Conservation (phyloP, 2,329 filamentous ascomycete species). For the Nemania abortiva region DNA sequence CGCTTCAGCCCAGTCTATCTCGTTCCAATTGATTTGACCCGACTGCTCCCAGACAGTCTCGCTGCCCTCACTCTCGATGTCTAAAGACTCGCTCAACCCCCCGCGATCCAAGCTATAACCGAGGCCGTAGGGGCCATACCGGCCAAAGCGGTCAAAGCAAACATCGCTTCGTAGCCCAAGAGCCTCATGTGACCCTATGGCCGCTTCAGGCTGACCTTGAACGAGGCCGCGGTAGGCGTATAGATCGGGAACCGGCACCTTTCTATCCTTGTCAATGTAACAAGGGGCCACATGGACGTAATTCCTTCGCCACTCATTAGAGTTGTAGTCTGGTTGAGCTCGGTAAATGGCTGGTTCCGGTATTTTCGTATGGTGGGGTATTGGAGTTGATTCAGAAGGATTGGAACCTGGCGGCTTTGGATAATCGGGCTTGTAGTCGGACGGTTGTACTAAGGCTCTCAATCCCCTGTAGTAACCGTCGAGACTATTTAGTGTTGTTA, state of each 20-base stretch:
- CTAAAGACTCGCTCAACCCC: slow-evolving; percentile 77
- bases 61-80: slow-evolving; percentile 77
- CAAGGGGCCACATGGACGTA: slow-evolving; percentile 69
- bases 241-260: slow-evolving; percentile 69
- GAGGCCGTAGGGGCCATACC: slow-evolving; percentile 85
- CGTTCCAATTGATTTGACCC: slow-evolving; percentile 68
- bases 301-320: slow-evolving; percentile 65
- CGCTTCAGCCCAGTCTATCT: slow-evolving; percentile 66
- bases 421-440: slow-evolving; percentile 79
- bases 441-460: slow-evolving; percentile 72
- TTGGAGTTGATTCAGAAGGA: slow-evolving; percentile 39
- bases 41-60: slow-evolving; percentile 68
- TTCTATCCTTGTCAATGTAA: slow-evolving; percentile 71
- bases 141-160: slow-evolving; percentile 89
- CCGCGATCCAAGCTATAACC: slow-evolving; percentile 83
- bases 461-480: slow-evolving; percentile 85
- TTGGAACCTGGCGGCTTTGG: slow-evolving; percentile 59
- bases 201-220: slow-evolving; percentile 80
- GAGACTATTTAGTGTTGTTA: slow-evolving; percentile 66
- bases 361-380: slow-evolving; percentile 52
- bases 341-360: slow-evolving; percentile 68
- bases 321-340: slow-evolving; percentile 75
- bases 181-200: slow-evolving; percentile 80
- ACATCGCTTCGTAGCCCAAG: slow-evolving; percentile 81
- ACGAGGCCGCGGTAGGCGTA: slow-evolving; percentile 78